Conservation (phyloP, 768 basidiomycete species). For the Suillus variegatus region DNA sequence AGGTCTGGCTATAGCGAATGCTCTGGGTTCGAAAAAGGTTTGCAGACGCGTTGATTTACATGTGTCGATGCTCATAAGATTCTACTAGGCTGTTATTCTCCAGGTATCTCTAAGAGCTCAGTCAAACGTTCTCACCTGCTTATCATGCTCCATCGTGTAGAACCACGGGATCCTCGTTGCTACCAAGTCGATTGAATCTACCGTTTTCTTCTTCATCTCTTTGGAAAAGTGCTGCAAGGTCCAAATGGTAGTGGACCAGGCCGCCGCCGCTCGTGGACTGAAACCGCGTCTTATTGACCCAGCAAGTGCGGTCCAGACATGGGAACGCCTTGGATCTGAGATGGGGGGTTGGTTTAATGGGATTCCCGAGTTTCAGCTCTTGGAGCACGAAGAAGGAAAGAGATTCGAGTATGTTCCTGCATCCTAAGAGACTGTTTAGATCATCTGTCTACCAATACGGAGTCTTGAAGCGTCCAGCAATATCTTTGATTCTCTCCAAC, state of each 20-base stretch:
- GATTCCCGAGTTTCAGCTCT: constrained; percentile 36
- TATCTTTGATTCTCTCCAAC: neutral
- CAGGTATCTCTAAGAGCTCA: constrained; percentile 12
- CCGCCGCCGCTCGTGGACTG: constrained; percentile 22
- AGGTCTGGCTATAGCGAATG: constrained; percentile 30
- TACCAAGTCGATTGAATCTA: constrained; percentile 23
- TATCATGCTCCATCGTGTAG: constrained; percentile 8
- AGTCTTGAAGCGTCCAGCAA: neutral
- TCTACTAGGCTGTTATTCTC: constrained; percentile 22
- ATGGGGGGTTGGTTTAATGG: constrained; percentile 41
- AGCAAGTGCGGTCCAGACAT: constrained; percentile 25
- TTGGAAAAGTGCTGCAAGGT: constrained; percentile 33
- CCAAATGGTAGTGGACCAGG: constrained; percentile 31
- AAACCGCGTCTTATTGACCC: constrained; percentile 8
- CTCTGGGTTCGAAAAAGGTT: constrained; percentile 28
- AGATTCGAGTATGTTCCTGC: constrained; percentile 11
- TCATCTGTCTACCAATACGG: neutral
- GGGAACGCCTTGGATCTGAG: constrained; percentile 24
- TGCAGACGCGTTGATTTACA: neutral
- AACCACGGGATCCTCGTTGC: constrained; percentile 31
- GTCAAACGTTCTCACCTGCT: neutral
- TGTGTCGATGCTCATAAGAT: neutral
- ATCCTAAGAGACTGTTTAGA: neutral
- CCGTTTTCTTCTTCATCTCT: constrained; percentile 24
- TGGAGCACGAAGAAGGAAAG: constrained; percentile 37